Conservation (phyloP, 805 yeast species). For the Sugiyamaella chiloensis region DNA sequence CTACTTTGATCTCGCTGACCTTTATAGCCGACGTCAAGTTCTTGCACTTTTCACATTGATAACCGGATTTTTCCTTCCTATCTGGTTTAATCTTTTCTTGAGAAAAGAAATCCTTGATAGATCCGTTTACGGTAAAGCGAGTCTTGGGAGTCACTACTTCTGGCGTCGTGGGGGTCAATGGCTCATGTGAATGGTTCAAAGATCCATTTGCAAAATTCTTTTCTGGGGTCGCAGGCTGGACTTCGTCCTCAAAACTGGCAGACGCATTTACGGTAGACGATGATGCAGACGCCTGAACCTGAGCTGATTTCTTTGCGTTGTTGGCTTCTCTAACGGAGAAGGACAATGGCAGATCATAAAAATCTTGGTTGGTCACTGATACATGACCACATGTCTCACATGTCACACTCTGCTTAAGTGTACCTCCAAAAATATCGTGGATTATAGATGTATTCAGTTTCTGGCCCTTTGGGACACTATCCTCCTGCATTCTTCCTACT, state of each 20-base stretch:
- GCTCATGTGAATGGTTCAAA: no score
- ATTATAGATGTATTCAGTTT: conserved; percentile 77
- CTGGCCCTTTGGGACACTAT: conserved; percentile 84
- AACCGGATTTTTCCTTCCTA: conserved; percentile 45
- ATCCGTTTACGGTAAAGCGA: conserved; percentile 62
- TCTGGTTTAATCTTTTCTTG: conserved; percentile 75
- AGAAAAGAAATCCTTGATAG: conserved; percentile 77
- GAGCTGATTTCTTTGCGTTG: background rate
- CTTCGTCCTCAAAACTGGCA: background rate
- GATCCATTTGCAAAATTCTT: background rate
- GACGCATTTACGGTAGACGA: background rate
- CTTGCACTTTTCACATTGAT: conserved; percentile 84
- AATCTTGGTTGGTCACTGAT: conserved; percentile 86
- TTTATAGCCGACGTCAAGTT: conserved; percentile 74
- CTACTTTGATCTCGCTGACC: conserved; percentile 64
- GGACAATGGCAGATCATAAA: conserved; percentile 86
- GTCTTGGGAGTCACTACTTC: conserved; percentile 6
- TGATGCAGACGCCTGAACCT: conserved; percentile 6
- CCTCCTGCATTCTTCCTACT: conserved; percentile 85
- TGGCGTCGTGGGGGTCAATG: conserved; percentile 3
- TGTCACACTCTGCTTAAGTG: conserved; percentile 76
- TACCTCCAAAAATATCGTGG: conserved; percentile 93
- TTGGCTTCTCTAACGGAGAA: conserved; percentile 41
- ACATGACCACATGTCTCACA: conserved; percentile 81
- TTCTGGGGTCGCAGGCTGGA: background rate